phyloP scores from a whole-genome alignment of 805 yeast genomes.

The Myxozyma melibiosi region DNA sequence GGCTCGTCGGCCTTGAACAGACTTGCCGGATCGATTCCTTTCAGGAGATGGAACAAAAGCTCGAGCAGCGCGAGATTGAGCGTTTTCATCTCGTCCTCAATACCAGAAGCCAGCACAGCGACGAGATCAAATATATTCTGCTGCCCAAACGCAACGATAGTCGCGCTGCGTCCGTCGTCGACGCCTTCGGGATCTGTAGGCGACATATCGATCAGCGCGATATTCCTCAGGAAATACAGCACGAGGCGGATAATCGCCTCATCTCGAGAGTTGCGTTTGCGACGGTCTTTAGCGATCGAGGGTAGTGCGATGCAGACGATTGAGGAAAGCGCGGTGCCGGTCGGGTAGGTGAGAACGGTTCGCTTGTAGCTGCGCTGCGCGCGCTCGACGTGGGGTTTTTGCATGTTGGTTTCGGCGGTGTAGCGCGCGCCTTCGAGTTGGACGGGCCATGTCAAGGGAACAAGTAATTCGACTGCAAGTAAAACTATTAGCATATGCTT shows the following conservation, averaged over 20 bases:
- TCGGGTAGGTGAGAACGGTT: slow-evolving; percentile 56
- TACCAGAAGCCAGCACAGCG: slow-evolving; percentile 66
- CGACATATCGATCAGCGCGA: slow-evolving; percentile 78
- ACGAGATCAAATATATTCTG: slow-evolving; percentile 75
- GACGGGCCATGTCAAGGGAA: slow-evolving; percentile 84
- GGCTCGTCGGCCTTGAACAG: slow-evolving; percentile 29
- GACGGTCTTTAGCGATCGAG: slow-evolving; percentile 52
- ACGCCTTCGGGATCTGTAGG: slow-evolving; percentile 57
- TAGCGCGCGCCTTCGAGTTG: slow-evolving; percentile 61
- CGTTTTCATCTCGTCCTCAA: slow-evolving; percentile 64
- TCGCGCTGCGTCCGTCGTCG: slow-evolving; percentile 66
- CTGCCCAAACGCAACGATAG: slow-evolving; percentile 59
- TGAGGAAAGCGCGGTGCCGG: slow-evolving; percentile 68
- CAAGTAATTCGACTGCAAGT: slow-evolving; percentile 68
- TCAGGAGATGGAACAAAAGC: slow-evolving; percentile 62
- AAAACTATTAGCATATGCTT: not conserved
- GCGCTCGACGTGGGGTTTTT: slow-evolving; percentile 62
- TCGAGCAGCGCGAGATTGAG: slow-evolving; percentile 71
- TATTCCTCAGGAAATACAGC: slow-evolving; percentile 71
- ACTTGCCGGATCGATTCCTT: slow-evolving; percentile 53
- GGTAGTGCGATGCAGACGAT: slow-evolving; percentile 69
- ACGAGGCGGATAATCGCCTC: slow-evolving; percentile 71
- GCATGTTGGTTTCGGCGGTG: slow-evolving; percentile 57
- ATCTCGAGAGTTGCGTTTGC: slow-evolving; percentile 69
- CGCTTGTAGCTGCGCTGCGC: slow-evolving; percentile 74